phyloP scores from a whole-genome alignment of 2,329 filamentous ascomycete species.

The Trichoderma sp. region DNA sequence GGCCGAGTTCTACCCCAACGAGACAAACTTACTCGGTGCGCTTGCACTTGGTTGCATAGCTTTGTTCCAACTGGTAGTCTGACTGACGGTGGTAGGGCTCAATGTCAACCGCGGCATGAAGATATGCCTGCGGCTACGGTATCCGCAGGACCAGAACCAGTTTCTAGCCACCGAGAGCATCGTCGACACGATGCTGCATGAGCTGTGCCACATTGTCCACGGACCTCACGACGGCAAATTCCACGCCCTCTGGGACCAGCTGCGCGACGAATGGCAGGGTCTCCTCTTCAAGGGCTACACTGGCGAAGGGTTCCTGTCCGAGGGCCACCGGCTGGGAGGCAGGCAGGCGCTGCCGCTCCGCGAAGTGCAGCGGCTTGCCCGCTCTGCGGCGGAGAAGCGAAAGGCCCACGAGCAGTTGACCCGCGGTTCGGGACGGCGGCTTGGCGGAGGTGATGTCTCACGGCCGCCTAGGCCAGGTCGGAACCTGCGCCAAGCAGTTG shows the following conservation, averaged over 20 bases:
- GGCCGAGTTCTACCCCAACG: constrained; percentile 80
- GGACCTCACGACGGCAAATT: constrained; percentile 84
- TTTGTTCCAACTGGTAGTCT: background rate
- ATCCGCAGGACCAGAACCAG: constrained; percentile 70
- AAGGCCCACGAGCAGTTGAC: constrained; percentile 55
- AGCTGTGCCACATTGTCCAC: constrained; percentile 84
- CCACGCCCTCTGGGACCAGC: constrained; percentile 83
- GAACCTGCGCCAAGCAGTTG: constrained; percentile 73
- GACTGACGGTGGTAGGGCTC: constrained; percentile 53
- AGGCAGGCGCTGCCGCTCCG: constrained; percentile 59
- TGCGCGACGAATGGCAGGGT: constrained; percentile 81
- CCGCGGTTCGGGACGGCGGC: constrained; percentile 68
- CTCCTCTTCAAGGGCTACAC: constrained; percentile 82
- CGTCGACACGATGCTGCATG: constrained; percentile 90
- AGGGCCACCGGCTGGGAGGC: constrained; percentile 74
- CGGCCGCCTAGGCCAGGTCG: constrained; percentile 51
- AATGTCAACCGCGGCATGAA: constrained; percentile 77
- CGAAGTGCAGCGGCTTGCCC: constrained; percentile 74
- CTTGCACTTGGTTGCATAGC: constrained; percentile 31
- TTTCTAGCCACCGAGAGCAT: constrained; percentile 82
- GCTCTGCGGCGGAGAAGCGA: constrained; percentile 73
- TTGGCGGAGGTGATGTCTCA: constrained; percentile 62
- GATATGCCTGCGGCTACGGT: constrained; percentile 81
- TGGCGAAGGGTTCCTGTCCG: constrained; percentile 81
- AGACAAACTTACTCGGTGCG: constrained; percentile 70